These are phyloP conservation scores for Dendrobium chrysotoxum DNA, from an alignment of 106 monocot genomes.

Conservation along the genomic window DNA sequence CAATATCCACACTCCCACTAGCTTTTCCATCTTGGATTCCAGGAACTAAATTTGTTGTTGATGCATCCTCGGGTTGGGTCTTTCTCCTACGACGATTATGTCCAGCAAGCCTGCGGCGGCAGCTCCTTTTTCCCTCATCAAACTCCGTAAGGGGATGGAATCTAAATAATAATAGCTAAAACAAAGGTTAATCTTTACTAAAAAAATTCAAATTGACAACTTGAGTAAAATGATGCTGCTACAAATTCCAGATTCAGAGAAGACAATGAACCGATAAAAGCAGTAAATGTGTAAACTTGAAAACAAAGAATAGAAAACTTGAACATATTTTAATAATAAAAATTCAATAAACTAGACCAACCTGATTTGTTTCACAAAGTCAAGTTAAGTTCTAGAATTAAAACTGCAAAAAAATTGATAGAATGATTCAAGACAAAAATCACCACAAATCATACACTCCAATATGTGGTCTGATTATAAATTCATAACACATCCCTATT, in stretches of 20 bases:
- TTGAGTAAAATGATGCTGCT: neutral
- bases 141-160: constrained; percentile 91
- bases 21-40: constrained; percentile 41
- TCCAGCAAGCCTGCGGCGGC: constrained; percentile 86
- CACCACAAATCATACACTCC: neutral
- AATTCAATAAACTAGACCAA: neutral
- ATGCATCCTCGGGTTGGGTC: constrained; percentile 73
- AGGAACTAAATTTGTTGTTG: constrained; percentile 40
- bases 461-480: neutral
- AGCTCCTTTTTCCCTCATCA: constrained; percentile 98
- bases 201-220: neutral
- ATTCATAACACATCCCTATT: neutral
- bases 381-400: neutral
- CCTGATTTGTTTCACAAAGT: neutral
- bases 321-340: neutral
- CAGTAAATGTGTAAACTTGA: neutral
- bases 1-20: constrained; percentile 54
- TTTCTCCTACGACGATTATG: constrained; percentile 93
- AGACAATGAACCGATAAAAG: neutral
- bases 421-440: neutral
- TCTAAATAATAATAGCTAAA: constrained; percentile 27
- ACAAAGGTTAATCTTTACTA: neutral
- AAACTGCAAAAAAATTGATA: neutral
- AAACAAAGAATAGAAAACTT: neutral
- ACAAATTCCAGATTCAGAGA: neutral